Percentiles rank a stretch among this genome's conserved stretches.
phyloP scores from a whole-genome alignment of 2,329 filamentous ascomycete species.

The Fusarium sarcochroum region DNA sequence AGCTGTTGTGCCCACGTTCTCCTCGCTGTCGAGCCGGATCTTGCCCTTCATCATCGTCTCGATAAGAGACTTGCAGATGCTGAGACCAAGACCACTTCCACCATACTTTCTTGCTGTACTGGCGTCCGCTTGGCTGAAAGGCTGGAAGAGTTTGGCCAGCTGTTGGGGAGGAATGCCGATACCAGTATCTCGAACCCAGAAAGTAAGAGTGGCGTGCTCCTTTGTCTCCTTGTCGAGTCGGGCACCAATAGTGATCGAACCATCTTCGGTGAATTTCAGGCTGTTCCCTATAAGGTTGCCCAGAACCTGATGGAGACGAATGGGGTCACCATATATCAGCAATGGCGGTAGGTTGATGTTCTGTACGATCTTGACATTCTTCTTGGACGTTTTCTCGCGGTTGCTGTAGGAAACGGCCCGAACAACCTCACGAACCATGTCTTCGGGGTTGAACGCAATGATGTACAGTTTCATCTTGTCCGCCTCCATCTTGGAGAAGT shows the following conservation, averaged over 20 bases:
- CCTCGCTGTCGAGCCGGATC: conserved; percentile 84
- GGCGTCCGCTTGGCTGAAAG: conserved; percentile 92
- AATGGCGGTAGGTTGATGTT: conserved; percentile 84
- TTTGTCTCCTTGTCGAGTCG: conserved; percentile 78
- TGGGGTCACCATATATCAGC: conserved; percentile 76
- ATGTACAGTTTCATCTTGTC: conserved; percentile 87
- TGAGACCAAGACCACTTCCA: conserved; percentile 89
- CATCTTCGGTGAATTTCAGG: conserved; percentile 92
- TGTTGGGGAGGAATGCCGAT: conserved; percentile 90
- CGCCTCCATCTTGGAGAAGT: conserved; percentile 94
- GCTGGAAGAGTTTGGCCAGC: conserved; percentile 87
- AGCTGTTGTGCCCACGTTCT: conserved; percentile 77
- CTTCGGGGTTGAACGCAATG: conserved; percentile 76
- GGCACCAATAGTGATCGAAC: conserved; percentile 87
- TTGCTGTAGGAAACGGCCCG: conserved; percentile 77
- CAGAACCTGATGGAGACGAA: conserved; percentile 76
- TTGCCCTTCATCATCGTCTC: conserved; percentile 91
- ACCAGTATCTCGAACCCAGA: conserved; percentile 90
- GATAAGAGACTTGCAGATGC: conserved; percentile 94
- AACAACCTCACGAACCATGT: conserved; percentile 77
- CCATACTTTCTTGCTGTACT: conserved; percentile 93
- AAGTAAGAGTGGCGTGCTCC: conserved; percentile 80
- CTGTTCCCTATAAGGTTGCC: conserved; percentile 93
- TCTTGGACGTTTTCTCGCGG: conserved; percentile 72
- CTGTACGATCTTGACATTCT: conserved; percentile 74